A percentile compares a stretch with the other conserved stretches of the same genome.
phyloP scores from a whole-genome alignment of 306 rosid genomes.

The Sophora flavescens region DNA sequence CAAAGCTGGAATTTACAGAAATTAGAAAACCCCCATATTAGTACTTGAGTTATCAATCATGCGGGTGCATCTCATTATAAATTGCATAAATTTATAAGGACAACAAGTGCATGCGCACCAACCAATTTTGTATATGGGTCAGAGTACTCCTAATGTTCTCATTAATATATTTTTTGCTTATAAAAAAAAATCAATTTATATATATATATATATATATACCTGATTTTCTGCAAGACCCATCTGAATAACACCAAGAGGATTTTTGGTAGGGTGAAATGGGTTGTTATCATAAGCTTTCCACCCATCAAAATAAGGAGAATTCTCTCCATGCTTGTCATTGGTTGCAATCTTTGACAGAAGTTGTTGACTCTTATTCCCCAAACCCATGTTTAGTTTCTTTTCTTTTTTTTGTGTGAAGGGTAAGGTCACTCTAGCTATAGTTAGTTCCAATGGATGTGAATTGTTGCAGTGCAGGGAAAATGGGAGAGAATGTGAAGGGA shows the following conservation, averaged over 20 bases:
- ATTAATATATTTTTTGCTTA: too few relatives aligned
- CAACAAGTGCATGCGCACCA: too few relatives aligned
- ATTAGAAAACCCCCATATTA: not conserved
- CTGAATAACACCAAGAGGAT: conserved; percentile 83
- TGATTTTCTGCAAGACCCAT: conserved; percentile 98
- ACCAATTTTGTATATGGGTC: too few relatives aligned
- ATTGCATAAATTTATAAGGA: not conserved
- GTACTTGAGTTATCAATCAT: not conserved
- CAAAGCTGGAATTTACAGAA: conserved; percentile 56
- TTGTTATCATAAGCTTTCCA: conserved; percentile 83
- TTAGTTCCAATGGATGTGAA: conserved; percentile 6
- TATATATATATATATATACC: too few relatives aligned
- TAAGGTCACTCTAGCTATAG: conserved; percentile 24
- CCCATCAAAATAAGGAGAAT: conserved; percentile 84
- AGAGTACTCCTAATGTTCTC: too few relatives aligned
- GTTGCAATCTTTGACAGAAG: conserved; percentile 78
- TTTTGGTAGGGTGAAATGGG: conserved; percentile 74
- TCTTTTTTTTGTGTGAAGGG: too few relatives aligned
- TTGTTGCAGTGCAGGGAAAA: not conserved
- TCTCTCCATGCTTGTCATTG: conserved; percentile 79
- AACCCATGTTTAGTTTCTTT: conserved; percentile 38
- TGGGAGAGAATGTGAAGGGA: not conserved
- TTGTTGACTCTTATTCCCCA: conserved; percentile 40
- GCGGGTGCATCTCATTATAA: not conserved
- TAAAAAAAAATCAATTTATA: too few relatives aligned